Conservation (phyloP, 768 basidiomycete species). For the Tulasnella sp. region DNA sequence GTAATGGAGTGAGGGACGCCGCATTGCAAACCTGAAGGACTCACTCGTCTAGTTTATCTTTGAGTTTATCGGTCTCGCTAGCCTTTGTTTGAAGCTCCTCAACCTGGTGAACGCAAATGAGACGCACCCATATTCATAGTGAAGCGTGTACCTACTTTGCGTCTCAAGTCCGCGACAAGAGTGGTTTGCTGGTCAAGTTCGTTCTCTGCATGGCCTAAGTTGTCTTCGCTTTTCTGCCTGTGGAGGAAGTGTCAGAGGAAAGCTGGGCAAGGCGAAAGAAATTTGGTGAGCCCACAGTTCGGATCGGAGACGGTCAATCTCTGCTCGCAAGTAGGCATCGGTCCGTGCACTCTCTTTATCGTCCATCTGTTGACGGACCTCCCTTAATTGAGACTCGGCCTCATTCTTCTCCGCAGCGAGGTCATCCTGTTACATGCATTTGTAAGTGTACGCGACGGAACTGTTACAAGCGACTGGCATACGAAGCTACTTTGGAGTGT, state of each 20-base stretch:
- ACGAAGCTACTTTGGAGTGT: constrained; percentile 53
- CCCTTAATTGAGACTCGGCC: constrained; percentile 46
- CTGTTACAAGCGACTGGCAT: constrained; percentile 5
- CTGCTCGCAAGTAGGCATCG: constrained; percentile 62
- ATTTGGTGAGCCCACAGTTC: constrained; percentile 58
- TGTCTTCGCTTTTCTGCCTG: constrained; percentile 92
- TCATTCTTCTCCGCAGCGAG: constrained; percentile 68
- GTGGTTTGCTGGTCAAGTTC: constrained; percentile 71
- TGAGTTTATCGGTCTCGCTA: constrained; percentile 64
- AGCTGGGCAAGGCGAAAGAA: neutral
- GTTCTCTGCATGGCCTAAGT: constrained; percentile 65
- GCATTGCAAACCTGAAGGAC: constrained; percentile 22
- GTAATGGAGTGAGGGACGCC: neutral
- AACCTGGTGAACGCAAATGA: constrained; percentile 27
- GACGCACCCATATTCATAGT: neutral
- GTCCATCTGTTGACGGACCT: constrained; percentile 47
- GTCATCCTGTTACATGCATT: constrained; percentile 43
- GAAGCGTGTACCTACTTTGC: constrained; percentile 32
- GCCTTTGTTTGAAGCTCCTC: constrained; percentile 72
- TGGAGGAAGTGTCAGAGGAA: constrained; percentile 21
- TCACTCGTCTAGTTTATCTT: constrained; percentile 92
- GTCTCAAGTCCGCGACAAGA: constrained; percentile 57
- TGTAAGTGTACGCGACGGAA: neutral
- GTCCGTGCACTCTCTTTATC: constrained; percentile 52
- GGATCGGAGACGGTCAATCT: constrained; percentile 66